Evolutionary conservation across 139 green algal species (phyloP).

Genomic region (Nannochloris sp.): DNA sequence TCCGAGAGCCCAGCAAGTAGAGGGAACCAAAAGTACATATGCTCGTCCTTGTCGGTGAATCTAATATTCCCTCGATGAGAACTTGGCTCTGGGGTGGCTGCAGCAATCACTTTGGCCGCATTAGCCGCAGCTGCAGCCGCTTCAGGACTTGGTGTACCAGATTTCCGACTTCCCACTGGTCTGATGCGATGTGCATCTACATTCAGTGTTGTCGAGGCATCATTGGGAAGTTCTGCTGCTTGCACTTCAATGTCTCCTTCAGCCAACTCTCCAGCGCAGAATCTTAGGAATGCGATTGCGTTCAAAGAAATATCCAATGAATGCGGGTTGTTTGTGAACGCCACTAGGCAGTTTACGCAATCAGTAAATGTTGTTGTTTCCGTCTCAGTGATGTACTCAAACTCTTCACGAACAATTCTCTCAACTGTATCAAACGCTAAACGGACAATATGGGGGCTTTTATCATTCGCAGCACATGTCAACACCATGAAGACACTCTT

Average conservation of each 20-base stretch:
- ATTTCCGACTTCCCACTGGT: constrained; percentile 2
- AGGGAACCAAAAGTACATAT: constrained; percentile 99
- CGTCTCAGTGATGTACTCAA: constrained; percentile 95
- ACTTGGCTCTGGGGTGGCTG: neutral
- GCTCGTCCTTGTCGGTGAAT: constrained; percentile 82
- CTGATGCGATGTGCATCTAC: constrained; percentile 33
- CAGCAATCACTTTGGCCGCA: neutral
- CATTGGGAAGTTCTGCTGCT: constrained; percentile 35
- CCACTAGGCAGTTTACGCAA: constrained; percentile 99
- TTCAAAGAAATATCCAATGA: constrained; percentile 89
- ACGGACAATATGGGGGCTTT: constrained; percentile 66
- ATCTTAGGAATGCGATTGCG: constrained; percentile 94
- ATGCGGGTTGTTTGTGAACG: constrained; percentile 97
- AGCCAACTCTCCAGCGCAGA: constrained; percentile 91
- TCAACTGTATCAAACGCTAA: constrained; percentile 94
- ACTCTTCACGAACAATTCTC: constrained; percentile 96
- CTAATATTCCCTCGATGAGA: constrained; percentile 8
- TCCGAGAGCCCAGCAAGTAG: constrained; percentile 93
- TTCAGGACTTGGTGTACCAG: neutral
- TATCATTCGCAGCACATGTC: constrained; percentile 81
- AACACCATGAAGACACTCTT: constrained; percentile 99
- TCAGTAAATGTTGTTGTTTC: constrained; percentile 97
- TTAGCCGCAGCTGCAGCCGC: neutral
- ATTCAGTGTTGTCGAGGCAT: constrained; percentile 11
- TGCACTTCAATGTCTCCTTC: constrained; percentile 77